Base-by-base conservation (phyloP, 208 protist species). In the Zelonia costaricensis region DNA sequence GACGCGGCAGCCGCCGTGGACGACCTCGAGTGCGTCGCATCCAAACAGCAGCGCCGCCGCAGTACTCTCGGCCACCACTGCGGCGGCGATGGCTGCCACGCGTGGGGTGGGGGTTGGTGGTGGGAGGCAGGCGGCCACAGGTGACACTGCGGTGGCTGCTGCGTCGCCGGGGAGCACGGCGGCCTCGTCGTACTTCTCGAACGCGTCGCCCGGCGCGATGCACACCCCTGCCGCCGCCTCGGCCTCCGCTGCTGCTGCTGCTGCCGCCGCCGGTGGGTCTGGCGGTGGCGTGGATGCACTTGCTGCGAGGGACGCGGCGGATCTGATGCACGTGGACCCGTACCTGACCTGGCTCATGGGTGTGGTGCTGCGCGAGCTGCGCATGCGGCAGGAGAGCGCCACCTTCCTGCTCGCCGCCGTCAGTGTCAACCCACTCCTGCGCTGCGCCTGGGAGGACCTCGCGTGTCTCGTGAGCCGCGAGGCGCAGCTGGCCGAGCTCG, bases 341-440 rank as follows among this genome's bases (percentile, higher is more conserved):
- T 95, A 90, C 51, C 67, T 95, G n/a, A 76, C 57, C 54, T 95
- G 88, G 86, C 72, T 95, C 15, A 71, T 86, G 53, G 88, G 85
- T 22, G 83, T 94, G 28, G 84, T 94, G 58, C 76, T 94, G 66
- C 76, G 79, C 5, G 88, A 91, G 27, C 67, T 91, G 38, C 69
- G 78, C 31, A 77, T 86, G 82, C 74, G 80, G 39, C 85, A 95
- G 56, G 85, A 91, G 69, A 80, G 73, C 59, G 85, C 85, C 42
- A 74, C 82, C 10, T 86, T 84, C 59, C 69, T 92, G 22, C 53
- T 91, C 10, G 80, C 83, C 12, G 74, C 73, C 28, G 53, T 91
- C 8, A 74, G 65, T 10, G 73, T 64, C 38, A 80, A 92, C 53
- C 88, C 88, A 10, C 61, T 95, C 44, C 67, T 95, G 65, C 90